Conservation (phyloP, 192 early-diverging fungal species). For the Backusella tarrabulga region DNA sequence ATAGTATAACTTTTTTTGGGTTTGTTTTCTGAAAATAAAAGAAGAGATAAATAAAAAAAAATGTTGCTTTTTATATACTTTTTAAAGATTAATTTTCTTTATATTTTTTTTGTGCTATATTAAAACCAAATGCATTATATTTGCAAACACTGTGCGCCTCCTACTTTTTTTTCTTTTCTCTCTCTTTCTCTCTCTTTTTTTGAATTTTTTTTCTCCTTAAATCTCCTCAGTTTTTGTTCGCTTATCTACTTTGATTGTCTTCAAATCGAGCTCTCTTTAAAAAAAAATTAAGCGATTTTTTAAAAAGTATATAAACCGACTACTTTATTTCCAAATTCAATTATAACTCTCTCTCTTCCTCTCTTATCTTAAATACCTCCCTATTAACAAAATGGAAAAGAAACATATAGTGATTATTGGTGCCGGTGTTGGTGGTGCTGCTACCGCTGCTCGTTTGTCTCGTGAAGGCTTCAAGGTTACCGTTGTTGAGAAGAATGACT, state of each 20-base stretch:
- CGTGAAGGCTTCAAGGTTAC: constrained; percentile 42
- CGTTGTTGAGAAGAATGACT: constrained; percentile 52
- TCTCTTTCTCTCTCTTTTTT: not conserved
- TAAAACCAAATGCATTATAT: not conserved
- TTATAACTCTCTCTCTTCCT: not conserved
- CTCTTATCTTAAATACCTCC: constrained; percentile 5
- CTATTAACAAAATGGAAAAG: constrained; percentile 13
- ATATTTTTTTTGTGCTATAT: not conserved
- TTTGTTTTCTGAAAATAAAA: not conserved
- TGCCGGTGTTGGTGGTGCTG: constrained; percentile 53
- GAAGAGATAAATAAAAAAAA: constrained; percentile 1
- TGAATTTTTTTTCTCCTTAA: not conserved
- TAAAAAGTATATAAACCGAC: constrained; percentile 1
- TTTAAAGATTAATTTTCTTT: not conserved
- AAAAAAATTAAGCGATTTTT: not conserved
- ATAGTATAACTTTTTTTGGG: not conserved
- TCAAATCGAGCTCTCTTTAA: not conserved
- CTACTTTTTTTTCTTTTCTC: not conserved
- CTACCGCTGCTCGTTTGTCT: constrained; percentile 49
- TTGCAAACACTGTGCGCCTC: not conserved
- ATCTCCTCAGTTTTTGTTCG: not conserved
- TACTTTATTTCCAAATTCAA: not conserved
- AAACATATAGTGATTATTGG: constrained; percentile 51
- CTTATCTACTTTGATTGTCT: not conserved
- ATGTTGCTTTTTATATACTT: not conserved